phyloP scores from a whole-genome alignment of 108 stramenopile species.

The Skeletonema tropicum region DNA sequence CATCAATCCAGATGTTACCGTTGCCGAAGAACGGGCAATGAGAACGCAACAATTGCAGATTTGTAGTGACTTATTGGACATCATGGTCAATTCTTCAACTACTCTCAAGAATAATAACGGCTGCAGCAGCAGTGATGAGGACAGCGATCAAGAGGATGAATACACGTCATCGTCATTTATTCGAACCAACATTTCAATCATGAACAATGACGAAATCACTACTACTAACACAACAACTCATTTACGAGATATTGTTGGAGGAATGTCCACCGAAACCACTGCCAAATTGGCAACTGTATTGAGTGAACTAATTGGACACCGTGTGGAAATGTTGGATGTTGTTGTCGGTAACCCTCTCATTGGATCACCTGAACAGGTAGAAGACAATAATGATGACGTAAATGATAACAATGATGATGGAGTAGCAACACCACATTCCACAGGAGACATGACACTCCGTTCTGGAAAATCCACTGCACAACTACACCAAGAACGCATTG shows the following conservation, averaged over 20 bases:
- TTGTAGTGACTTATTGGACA: constrained; percentile 27
- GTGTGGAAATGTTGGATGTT: constrained; percentile 35
- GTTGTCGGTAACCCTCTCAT: not conserved
- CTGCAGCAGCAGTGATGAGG: not conserved
- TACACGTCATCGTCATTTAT: constrained; percentile 29
- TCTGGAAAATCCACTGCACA: not conserved
- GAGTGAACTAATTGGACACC: constrained; percentile 50
- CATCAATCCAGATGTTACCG: not conserved
- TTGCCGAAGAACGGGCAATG: constrained; percentile 10
- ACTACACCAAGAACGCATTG: not conserved
- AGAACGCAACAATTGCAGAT: constrained; percentile 15
- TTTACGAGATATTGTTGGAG: constrained; percentile 43
- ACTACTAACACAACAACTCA: not conserved
- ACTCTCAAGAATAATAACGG: not conserved
- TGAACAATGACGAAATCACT: not conserved
- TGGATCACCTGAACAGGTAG: not conserved
- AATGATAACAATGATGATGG: not conserved
- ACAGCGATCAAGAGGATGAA: not conserved
- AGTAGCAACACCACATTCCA: not conserved
- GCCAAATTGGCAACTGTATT: constrained; percentile 35
- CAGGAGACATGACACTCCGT: not conserved
- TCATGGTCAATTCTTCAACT: not conserved
- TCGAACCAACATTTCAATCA: constrained; percentile 33
- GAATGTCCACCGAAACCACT: constrained; percentile 26
- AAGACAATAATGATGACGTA: not conserved